phyloP scores from a whole-genome alignment of 768 basidiomycete species.

The Macrolepiota albuminosa region DNA sequence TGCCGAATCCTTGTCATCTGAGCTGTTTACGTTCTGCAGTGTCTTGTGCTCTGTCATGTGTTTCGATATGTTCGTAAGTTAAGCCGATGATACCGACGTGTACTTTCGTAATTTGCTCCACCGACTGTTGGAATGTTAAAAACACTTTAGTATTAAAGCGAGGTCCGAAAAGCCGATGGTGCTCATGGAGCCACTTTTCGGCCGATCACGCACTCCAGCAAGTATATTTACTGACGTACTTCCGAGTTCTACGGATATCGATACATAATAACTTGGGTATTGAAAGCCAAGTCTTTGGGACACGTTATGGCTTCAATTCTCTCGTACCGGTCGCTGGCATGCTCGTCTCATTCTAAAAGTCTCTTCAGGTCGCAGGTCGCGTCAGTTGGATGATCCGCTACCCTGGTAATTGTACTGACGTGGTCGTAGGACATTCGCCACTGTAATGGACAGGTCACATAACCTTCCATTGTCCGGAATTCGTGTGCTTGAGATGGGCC shows the following conservation, averaged over 20 bases:
- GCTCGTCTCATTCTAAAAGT: not conserved
- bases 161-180: not conserved
- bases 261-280: not conserved
- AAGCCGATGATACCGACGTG: not conserved
- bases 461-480: slow-evolving; percentile 58
- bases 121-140: not conserved
- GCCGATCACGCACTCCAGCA: not conserved
- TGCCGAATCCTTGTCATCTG: not conserved
- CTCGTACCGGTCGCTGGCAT: not conserved
- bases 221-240: not conserved
- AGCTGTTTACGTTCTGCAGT: too few relatives aligned
- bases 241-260: not conserved
- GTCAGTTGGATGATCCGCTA: not conserved
- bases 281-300: not conserved
- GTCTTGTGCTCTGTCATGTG: not conserved
- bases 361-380: not conserved
- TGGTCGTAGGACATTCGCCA: slow-evolving; percentile 11
- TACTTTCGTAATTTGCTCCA: not conserved
- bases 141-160: not conserved
- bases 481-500: slow-evolving; percentile 64
- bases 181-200: not conserved
- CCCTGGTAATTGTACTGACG: not conserved
- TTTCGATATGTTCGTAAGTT: not conserved
- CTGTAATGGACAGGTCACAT: slow-evolving; percentile 13
- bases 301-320: not conserved